Evolutionary conservation across 306 rosid species (phyloP), one percentile per base, ranked within the genome.

Genomic region (Geum urbanum): DNA sequence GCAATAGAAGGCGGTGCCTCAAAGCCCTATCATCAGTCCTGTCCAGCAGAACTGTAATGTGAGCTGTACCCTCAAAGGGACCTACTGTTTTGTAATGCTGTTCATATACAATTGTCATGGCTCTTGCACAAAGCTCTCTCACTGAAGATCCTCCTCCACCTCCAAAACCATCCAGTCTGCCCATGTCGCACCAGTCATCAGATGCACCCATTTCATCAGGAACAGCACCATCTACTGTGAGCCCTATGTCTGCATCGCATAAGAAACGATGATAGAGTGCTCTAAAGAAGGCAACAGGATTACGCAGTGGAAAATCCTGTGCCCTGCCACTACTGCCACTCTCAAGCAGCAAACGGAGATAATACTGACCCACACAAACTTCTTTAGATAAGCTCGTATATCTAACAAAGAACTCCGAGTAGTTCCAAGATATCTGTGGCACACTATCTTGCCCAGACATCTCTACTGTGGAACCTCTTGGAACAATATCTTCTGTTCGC

Each of bases 171-270:
- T 94, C 99, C 74, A 87, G 83, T 77, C 99, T 94, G 75, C 95
- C 91, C 97, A 94, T 85, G 77, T 95, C 97, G 71, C 97, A 95
- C 99, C 99, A 95, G 82, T 95, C 99, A 89, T 95, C 99, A 80
- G 99, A 91, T 22, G 99, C 96, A 74, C 97, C 99, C 86, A 89
- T 74, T 76, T 95, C 96, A 80, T 95, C 99, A 46, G 99, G 99
- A 86, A 95, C 88, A 81, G 97, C 87, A 55, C 99, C 99, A 77
- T 91, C 97, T 47, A 95, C 97, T 18, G 95, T 95, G 69, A 95
- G 96, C 58, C 99, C 99, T 11, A 80, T 86, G 88, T 95, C 99
- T 35, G 99, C 97, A 82, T 95, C 99, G 76, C 99, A 95, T 78
- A 95, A 79, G 72, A 95, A 95, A 5, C 95, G 84, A 88, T 91